Conservation (phyloP, 2,329 filamentous ascomycete genomes). For the Arthrinium phaeospermum region DNA sequence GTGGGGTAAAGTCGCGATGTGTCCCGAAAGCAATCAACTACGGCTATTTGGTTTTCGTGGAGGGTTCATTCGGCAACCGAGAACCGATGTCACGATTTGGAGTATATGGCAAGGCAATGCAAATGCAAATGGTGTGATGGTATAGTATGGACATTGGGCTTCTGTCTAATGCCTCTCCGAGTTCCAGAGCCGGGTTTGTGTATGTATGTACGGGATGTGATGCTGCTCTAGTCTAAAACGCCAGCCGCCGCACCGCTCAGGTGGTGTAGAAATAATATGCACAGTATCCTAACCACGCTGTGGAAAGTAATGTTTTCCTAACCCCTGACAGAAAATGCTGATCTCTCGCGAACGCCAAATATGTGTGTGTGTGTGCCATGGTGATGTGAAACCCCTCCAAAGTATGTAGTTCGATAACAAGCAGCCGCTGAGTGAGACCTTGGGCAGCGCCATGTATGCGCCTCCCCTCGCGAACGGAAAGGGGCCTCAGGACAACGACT, state of each 20-base stretch:
- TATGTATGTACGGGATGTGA: conserved; percentile 3
- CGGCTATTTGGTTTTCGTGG: conserved; percentile 11
- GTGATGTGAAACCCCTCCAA: background rate
- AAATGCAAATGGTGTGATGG: background rate
- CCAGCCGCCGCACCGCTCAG: background rate
- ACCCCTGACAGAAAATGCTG: conserved; percentile 14
- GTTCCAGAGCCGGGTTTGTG: background rate
- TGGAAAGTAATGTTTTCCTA: background rate
- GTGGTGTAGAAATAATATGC: background rate
- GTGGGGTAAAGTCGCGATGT: conserved; percentile 11
- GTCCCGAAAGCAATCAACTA: conserved; percentile 11
- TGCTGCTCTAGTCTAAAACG: background rate
- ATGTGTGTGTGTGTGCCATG: background rate
- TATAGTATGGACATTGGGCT: background rate
- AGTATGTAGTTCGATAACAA: background rate
- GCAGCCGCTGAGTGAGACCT: background rate
- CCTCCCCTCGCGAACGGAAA: background rate
- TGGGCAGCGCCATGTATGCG: background rate
- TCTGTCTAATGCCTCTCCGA: background rate
- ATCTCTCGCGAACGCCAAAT: conserved; percentile 3
- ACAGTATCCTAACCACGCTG: conserved; percentile 7
- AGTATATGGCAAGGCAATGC: too few species aligned
- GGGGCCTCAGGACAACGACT: background rate
- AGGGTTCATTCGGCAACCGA: background rate
- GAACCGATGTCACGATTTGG: background rate